Percentiles rank a stretch among this genome's conserved stretches.
Evolutionary conservation across 148 eudicot species (phyloP).

Genomic region (Spergularia marina): DNA sequence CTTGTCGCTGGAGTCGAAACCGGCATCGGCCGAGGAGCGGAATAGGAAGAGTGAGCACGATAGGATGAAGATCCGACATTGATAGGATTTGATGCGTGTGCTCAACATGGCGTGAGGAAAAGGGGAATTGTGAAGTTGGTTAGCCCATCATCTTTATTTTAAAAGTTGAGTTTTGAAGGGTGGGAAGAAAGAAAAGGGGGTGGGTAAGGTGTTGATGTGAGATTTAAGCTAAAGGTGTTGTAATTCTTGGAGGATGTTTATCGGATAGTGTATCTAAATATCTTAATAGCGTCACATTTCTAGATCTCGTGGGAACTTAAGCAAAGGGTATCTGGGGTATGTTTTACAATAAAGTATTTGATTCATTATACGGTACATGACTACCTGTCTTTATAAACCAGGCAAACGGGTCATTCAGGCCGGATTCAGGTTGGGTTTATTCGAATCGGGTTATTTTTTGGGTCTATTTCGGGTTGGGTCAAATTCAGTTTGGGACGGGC

Average conservation of each 20-base stretch:
- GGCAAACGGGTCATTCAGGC: too few species aligned
- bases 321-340: not conserved
- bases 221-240: not conserved
- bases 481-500: too few species aligned
- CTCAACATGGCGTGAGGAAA: not conserved
- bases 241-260: constrained; percentile 10
- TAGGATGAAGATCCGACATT: constrained; percentile 12
- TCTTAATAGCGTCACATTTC: not conserved
- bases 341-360: not conserved
- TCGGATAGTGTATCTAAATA: not conserved
- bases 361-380: too few species aligned
- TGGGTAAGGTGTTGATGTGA: constrained; percentile 5
- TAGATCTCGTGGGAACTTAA: constrained; percentile 13
- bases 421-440: too few species aligned
- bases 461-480: too few species aligned
- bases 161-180: not conserved
- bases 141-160: not conserved
- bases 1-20: constrained; percentile 12
- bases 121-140: not conserved
- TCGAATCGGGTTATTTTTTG: too few species aligned
- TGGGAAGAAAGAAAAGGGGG: not conserved
- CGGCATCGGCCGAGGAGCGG: not conserved
- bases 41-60: not conserved
- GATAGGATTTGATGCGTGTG: not conserved
- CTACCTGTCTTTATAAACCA: too few species aligned